These are phyloP conservation scores for Alternaria novae-zelandiae DNA, from an alignment of 2,329 filamentous ascomycete genomes.

Conservation along the genomic window DNA sequence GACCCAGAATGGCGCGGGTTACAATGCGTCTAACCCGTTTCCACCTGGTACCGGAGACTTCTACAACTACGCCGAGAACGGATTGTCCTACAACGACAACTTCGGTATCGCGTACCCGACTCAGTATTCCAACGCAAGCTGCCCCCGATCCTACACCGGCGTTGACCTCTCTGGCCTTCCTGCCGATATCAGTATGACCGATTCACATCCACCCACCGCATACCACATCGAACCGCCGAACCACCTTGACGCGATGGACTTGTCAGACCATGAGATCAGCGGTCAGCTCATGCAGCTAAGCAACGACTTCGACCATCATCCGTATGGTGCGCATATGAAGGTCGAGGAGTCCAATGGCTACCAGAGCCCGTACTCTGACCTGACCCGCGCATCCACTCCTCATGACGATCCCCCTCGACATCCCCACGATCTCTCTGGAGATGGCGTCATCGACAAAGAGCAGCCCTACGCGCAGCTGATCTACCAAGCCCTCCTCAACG, in stretches of 20 bases:
- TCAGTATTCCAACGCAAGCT: constrained; percentile 21
- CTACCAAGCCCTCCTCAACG: constrained; percentile 73
- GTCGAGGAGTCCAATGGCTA: constrained; percentile 24
- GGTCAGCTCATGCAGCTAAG: constrained; percentile 31
- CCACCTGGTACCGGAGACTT: constrained; percentile 5
- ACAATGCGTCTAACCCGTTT: constrained; percentile 18
- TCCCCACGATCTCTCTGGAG: constrained; percentile 10
- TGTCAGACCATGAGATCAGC: constrained; percentile 25
- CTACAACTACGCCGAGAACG: constrained; percentile 29
- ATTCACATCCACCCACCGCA: constrained; percentile 39
- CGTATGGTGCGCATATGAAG: constrained; percentile 23
- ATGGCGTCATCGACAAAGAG: constrained; percentile 49
- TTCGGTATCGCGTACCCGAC: constrained; percentile 28
- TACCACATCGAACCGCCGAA: constrained; percentile 41
- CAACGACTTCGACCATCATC: constrained; percentile 33
- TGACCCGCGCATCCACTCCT: constrained; percentile 31
- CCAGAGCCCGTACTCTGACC: constrained; percentile 28
- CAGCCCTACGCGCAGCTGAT: constrained; percentile 85
- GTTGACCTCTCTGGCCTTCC: constrained; percentile 22
- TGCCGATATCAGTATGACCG: constrained; percentile 11
- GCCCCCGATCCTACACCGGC: constrained; percentile 32
- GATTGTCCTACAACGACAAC: constrained; percentile 28
- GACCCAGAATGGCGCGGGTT: constrained; percentile 17
- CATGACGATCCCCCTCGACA: constrained; percentile 17
- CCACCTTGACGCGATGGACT: constrained; percentile 26